Evolutionary conservation across 1,139 yeast species (phyloP).

Genomic region (Scheffersomyces lignicola): DNA sequence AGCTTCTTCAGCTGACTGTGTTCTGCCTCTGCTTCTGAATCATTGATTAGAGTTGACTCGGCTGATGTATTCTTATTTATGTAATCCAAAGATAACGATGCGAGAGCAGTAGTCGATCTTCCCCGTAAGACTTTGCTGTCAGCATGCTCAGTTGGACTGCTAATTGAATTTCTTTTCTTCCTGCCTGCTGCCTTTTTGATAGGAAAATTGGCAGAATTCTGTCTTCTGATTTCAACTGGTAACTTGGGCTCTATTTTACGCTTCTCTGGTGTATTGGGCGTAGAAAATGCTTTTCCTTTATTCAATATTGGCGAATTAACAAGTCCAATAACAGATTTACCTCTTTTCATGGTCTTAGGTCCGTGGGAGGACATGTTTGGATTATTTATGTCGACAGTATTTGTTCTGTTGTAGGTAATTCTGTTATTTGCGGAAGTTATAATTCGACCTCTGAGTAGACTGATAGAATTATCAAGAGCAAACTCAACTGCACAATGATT

Average conservation of each 20-base stretch:
- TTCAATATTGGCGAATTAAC: slow-evolving; percentile 28
- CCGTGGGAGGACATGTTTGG: slow-evolving; percentile 10
- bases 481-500: slow-evolving; percentile 91
- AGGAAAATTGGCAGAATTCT: slow-evolving; percentile 20
- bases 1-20: neutral
- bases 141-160: slow-evolving; percentile 17
- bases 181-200: slow-evolving; percentile 12
- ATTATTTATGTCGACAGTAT: slow-evolving; percentile 6
- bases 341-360: slow-evolving; percentile 5
- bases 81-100: slow-evolving; percentile 18
- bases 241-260: slow-evolving; percentile 4
- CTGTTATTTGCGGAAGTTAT: slow-evolving; percentile 38
- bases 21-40: slow-evolving; percentile 6
- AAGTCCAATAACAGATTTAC: slow-evolving; percentile 15
- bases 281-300: slow-evolving; percentile 9
- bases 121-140: slow-evolving; percentile 18
- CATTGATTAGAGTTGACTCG: slow-evolving; percentile 15
- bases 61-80: slow-evolving; percentile 10
- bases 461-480: slow-evolving; percentile 78
- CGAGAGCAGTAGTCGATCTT: slow-evolving; percentile 30
- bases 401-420: slow-evolving; percentile 12
- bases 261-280: slow-evolving; percentile 15
- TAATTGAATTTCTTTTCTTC: slow-evolving; percentile 26
- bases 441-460: slow-evolving; percentile 63
- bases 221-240: slow-evolving; percentile 22